Base-by-base conservation (phyloP, 1,139 yeast genomes). In the Diutina siamensis region DNA sequence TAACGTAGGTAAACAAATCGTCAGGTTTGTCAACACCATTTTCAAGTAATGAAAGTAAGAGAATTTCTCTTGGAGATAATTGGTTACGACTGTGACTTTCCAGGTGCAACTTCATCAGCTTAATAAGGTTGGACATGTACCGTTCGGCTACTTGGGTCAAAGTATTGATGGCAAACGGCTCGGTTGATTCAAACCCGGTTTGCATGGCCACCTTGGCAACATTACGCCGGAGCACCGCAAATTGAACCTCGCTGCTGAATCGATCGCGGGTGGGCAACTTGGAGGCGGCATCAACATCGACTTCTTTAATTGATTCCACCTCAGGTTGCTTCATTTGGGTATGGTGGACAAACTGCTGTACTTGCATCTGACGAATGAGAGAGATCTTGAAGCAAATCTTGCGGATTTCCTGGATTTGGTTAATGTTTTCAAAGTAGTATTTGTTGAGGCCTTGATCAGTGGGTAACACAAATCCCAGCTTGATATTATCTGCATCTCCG, bases 301-400 rank as follows among this genome's bases (percentile, higher is more conserved):
- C 62, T 50, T 86, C 94, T 47, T 68, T 65, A 12, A 89, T 62
- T 3, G 71, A 60, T 44, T 78, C 82, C 33, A 80, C 72, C 48
- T 75, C 82, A 2, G 89, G 89, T 27, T 83, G 80, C 52, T 76
- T 77, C 71, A 81, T 70, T 54, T 82, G 88, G 0, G 87, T 74
- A 48, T 80, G 82, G 58, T 84, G 94, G 48, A 84, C 71, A 62
- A 79, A 79, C 50, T 78, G 83, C 50, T 80, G 86, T 25, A 88
- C 89, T 57, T 92, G 95, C 87, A 92, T 82, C 60, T 86, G 95
- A 50, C 96, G 72, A 49, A 94, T 84, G 46, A 89, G 67, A 2
- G 94, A 82, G 28, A 94, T 86, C 59, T 89, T 89, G 64, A 87
- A 85, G 59, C 97, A 89, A 3, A 86, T 72, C 55, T 80, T 83